A percentile compares a stretch with the other conserved stretches of the same genome.
Evolutionary conservation across 2,329 filamentous ascomycete genomes (phyloP).

Genomic region (Colletotrichum incanum): DNA sequence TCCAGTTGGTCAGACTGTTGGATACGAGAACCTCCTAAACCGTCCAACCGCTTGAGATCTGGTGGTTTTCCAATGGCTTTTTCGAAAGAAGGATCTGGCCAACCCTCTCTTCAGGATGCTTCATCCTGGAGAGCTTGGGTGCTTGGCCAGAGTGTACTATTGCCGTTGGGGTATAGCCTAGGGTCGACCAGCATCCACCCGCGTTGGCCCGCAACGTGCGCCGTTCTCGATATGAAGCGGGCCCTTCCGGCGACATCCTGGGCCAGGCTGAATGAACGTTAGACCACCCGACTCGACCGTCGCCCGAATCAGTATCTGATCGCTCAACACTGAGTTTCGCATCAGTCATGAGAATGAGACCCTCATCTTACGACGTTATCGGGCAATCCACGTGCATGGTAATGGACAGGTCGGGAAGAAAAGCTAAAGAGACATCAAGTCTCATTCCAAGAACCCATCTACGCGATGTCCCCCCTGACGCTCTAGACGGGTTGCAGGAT

Average conservation of each 20-base stretch:
- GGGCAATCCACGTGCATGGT: conserved; percentile 14
- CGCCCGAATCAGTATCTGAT: conserved; percentile 33
- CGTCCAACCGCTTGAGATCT: not conserved
- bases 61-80: conserved; percentile 3
- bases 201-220: conserved; percentile 41
- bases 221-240: conserved; percentile 42
- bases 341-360: conserved; percentile 20
- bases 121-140: conserved; percentile 9
- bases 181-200: conserved; percentile 37
- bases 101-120: conserved; percentile 16
- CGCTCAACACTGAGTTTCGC: conserved; percentile 38
- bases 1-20: conserved; percentile 61
- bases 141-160: conserved; percentile 6
- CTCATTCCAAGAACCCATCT: conserved; percentile 9
- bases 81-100: conserved; percentile 14
- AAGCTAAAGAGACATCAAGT: not conserved
- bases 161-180: conserved; percentile 35
- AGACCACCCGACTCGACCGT: conserved; percentile 18
- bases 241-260: conserved; percentile 37
- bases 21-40: conserved; percentile 44
- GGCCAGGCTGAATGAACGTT: conserved; percentile 19
- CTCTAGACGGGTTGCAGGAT: not conserved
- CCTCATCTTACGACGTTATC: conserved; percentile 9
- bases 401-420: conserved; percentile 2
- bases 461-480: not conserved